These are phyloP conservation scores for Basipetospora chlamydospora DNA, from an alignment of 2,329 filamentous ascomycete species.

Conservation along the genomic window DNA sequence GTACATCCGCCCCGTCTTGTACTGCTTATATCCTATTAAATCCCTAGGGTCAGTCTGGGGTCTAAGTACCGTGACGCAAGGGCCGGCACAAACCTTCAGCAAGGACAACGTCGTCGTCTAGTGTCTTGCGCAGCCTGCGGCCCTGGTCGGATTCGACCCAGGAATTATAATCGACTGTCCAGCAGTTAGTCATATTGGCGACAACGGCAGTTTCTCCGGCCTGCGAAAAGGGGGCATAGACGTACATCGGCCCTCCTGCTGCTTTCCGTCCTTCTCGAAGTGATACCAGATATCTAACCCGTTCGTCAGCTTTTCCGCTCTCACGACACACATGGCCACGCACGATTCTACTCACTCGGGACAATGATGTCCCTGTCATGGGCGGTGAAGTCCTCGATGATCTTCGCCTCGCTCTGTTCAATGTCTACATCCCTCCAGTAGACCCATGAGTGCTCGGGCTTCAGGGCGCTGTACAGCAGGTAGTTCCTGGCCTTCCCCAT, in stretches of 20 bases:
- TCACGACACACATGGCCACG: conserved; percentile 12
- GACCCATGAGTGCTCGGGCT: conserved; percentile 93
- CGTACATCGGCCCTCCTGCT: conserved; percentile 92
- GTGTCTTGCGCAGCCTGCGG: conserved; percentile 53
- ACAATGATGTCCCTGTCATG: conserved; percentile 89
- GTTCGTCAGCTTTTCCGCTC: conserved; percentile 4
- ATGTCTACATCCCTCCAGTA: conserved; percentile 99
- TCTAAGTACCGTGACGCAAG: too few species aligned
- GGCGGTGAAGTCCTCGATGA: conserved; percentile 88
- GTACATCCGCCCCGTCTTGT: conserved; percentile 76
- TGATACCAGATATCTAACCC: conserved; percentile 88
- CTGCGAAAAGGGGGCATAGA: conserved; percentile 10
- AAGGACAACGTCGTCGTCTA: conserved; percentile 70
- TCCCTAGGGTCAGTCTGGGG: too few species aligned
- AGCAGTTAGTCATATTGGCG: too few species aligned
- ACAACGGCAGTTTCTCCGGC: too few species aligned
- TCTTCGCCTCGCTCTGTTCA: conserved; percentile 70
- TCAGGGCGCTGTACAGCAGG: conserved; percentile 67
- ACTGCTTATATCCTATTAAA: conserved; percentile 94
- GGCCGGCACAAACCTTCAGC: too few species aligned
- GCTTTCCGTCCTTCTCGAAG: conserved; percentile 53
- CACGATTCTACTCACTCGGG: conserved; percentile 59
- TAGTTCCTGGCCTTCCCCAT: conserved; percentile 91
- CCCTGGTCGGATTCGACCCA: conserved; percentile 91
- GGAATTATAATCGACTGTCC: conserved; percentile 89